phyloP scores from a whole-genome alignment of 2,329 filamentous ascomycete genomes.

The Clarireedia homoeocarpa region DNA sequence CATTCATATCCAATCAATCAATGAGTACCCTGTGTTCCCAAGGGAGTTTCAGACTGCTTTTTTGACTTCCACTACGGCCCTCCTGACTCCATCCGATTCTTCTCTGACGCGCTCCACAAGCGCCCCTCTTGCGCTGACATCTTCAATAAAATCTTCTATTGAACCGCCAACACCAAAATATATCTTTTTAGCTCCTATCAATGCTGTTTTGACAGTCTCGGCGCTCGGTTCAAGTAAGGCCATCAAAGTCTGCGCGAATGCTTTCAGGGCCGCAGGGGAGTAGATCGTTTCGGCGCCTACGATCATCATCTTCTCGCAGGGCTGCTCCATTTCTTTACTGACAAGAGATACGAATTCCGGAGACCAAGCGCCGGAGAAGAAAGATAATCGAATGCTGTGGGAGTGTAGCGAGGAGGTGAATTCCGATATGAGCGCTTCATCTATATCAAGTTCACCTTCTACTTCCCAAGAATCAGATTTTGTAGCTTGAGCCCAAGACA shows the following conservation, averaged over 20 bases:
- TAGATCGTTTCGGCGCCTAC: conserved; percentile 80
- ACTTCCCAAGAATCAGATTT: conserved; percentile 18
- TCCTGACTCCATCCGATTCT: conserved; percentile 52
- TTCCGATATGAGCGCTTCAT: conserved; percentile 42
- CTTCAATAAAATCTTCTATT: conserved; percentile 62
- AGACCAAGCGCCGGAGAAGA: conserved; percentile 72
- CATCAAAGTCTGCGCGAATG: conserved; percentile 62
- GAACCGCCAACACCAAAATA: conserved; percentile 84
- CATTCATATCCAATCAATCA: no score
- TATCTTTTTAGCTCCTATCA: conserved; percentile 69
- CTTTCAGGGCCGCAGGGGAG: conserved; percentile 60
- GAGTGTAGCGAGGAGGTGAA: conserved; percentile 49
- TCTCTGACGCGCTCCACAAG: conserved; percentile 45
- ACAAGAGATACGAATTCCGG: conserved; percentile 54
- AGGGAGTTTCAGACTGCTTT: conserved; percentile 1
- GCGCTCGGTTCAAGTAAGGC: conserved; percentile 42
- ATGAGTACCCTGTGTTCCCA: not conserved
- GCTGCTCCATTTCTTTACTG: conserved; percentile 10
- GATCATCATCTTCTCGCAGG: conserved; percentile 38
- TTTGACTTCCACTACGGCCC: conserved; percentile 45
- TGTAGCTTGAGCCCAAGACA: conserved; percentile 47
- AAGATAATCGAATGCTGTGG: conserved; percentile 48
- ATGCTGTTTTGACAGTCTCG: conserved; percentile 36
- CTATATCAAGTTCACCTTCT: conserved; percentile 29
- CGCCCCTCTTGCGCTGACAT: conserved; percentile 41